Conservation (phyloP, 768 basidiomycete species). For the Tulasnella sp. region DNA sequence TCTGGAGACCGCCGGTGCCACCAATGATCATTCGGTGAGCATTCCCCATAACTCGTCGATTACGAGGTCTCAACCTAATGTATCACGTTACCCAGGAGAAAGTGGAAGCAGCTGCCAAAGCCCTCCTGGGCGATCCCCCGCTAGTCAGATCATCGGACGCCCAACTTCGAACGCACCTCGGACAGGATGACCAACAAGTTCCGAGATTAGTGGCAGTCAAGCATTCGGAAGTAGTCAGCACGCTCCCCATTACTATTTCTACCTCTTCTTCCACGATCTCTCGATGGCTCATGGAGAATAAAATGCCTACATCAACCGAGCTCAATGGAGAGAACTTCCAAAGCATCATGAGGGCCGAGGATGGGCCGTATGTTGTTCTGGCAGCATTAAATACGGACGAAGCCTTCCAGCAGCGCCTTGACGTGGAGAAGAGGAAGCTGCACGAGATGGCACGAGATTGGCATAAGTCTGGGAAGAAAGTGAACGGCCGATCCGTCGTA, state of each 20-base stretch:
- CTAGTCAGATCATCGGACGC: constrained; percentile 36
- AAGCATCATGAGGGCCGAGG: constrained; percentile 65
- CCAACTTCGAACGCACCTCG: constrained; percentile 26
- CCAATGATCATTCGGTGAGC: constrained; percentile 28
- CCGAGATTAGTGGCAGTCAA: constrained; percentile 15
- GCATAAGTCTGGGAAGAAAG: constrained; percentile 38
- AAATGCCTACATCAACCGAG: constrained; percentile 63
- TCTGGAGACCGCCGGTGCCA: constrained; percentile 32
- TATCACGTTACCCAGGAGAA: constrained; percentile 30
- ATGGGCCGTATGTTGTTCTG: constrained; percentile 69
- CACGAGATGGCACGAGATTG: constrained; percentile 47
- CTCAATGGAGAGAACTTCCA: constrained; percentile 73
- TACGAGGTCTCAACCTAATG: background rate
- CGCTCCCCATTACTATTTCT: constrained; percentile 14
- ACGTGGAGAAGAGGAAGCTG: constrained; percentile 38
- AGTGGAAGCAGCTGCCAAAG: constrained; percentile 46
- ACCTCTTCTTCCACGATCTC: constrained; percentile 9
- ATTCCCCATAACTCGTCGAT: background rate
- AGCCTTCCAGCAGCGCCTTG: constrained; percentile 23
- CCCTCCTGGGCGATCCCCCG: constrained; percentile 40
- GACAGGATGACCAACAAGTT: constrained; percentile 25
- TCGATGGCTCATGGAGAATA: constrained; percentile 55
- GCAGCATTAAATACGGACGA: constrained; percentile 36
- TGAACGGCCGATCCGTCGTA: constrained; percentile 39
- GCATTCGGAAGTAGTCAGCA: background rate